phyloP scores from a whole-genome alignment of 495 filamentous ascomycete genomes.

The Mytilinidion resinicola region DNA sequence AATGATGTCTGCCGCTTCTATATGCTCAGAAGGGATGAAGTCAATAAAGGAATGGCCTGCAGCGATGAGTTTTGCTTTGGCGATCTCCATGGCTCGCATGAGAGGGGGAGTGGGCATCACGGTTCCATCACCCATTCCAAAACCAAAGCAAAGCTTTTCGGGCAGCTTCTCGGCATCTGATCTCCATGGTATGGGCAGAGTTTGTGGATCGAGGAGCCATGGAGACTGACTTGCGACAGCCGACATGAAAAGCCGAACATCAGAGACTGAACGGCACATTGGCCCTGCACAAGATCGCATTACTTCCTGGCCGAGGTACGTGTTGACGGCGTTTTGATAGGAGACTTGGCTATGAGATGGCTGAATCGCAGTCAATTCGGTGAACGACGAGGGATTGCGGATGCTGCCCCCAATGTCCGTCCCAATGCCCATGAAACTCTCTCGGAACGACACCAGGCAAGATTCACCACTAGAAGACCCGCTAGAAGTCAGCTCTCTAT shows the following conservation, averaged over 20 bases:
- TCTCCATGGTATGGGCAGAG: background rate
- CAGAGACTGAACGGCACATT: background rate
- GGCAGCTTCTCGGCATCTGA: background rate
- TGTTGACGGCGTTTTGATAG: background rate
- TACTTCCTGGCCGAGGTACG: background rate
- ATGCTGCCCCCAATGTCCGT: conserved; percentile 26
- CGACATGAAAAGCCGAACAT: background rate
- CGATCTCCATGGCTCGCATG: background rate
- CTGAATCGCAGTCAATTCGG: background rate
- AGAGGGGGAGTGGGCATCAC: background rate
- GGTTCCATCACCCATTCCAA: background rate
- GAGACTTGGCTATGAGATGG: background rate
- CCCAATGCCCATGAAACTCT: conserved; percentile 20
- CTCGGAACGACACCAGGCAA: conserved; percentile 16
- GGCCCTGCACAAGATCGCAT: background rate
- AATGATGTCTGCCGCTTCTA: background rate
- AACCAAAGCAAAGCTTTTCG: background rate
- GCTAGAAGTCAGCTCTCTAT: conserved; percentile 18
- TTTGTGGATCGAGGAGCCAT: background rate
- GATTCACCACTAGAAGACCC: conserved; percentile 21
- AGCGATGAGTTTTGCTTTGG: background rate
- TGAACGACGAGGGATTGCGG: conserved; percentile 2
- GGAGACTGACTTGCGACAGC: background rate
- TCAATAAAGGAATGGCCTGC: background rate
- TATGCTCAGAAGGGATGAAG: background rate